phyloP scores from a whole-genome alignment of 2,329 filamentous ascomycete genomes.

The Diplodia mutila region DNA sequence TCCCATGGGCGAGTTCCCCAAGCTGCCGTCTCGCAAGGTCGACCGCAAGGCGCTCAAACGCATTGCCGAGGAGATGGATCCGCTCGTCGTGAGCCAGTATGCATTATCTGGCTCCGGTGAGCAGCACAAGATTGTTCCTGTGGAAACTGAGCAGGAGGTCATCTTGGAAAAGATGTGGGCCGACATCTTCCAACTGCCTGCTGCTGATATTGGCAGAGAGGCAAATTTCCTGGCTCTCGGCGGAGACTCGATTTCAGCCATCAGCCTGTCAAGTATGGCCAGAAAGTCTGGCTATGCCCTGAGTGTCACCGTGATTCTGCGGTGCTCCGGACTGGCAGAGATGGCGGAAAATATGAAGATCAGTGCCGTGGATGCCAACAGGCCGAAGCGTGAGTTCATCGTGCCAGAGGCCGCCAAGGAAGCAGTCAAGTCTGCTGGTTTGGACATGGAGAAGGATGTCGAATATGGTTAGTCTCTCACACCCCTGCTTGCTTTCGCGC shows the following conservation, averaged over 20 bases:
- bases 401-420: neutral
- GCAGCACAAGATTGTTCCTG: neutral
- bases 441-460: neutral
- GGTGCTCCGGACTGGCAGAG: neutral
- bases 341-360: neutral
- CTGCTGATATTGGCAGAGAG: neutral
- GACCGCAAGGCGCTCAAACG: slow-evolving; percentile 3
- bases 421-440: too few relatives aligned
- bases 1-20: slow-evolving; percentile 6
- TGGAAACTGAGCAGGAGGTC: slow-evolving; percentile 2
- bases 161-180: slow-evolving; percentile 5
- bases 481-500: too few relatives aligned
- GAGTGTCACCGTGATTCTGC: slow-evolving; percentile 1
- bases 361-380: neutral
- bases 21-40: neutral
- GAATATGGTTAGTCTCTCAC: neutral
- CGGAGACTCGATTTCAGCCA: slow-evolving; percentile 24
- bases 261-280: neutral
- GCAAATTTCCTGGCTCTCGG: slow-evolving; percentile 5
- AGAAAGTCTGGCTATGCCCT: neutral
- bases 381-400: neutral
- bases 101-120: neutral
- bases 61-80: slow-evolving; percentile 4
- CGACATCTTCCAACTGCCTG: neutral
- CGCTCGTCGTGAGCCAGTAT: neutral